Base-by-base conservation (phyloP, 768 basidiomycete genomes). In the Boletus tomentosulus region DNA sequence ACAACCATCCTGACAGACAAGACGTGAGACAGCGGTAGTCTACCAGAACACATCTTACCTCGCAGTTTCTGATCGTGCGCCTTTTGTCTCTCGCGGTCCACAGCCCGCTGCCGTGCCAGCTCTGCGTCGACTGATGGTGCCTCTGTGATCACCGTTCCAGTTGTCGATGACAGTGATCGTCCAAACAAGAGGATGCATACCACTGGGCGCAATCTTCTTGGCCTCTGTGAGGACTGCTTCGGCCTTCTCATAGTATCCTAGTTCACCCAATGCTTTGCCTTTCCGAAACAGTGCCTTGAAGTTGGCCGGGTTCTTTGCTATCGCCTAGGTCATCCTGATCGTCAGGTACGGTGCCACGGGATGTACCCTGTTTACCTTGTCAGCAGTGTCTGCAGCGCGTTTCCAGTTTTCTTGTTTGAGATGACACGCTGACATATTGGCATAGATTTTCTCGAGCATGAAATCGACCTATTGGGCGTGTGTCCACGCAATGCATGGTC, bases 391-490 rank as follows among this genome's bases (percentile, higher is more conserved):
- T 48, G 81, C 66, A 0, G 85, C 86, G 13, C 91, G 82, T 62
- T 83, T 81, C 87, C 87, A 93, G 64, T 90, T 93, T 45, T 76
- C 75, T 47, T 82, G 82, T 70, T 89, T 91, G 63, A 92, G 72
- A 66, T 92, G 88, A 60, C 89, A 90, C 6, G 88, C 89, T 3
- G 85, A 82, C 86, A 89, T 87, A 53, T 93, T 93, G 4, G 87
- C 81, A 57, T 92, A 89, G 44, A 92, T 82, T 73, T 87, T 92
- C 70, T 89, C 89, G 19, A 89, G 68, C 37, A 91, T 76, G 10
- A 83, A 74, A 66, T 92, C 91, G 19, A 83, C 77, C 90, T 92
- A 34, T 46, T 27, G 25, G 28, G 34, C n/a, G 16, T 31, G 39
- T 15, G 49, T 43, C 16, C 11, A 46, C 6, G 25, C 5, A n/a